Percentiles rank a stretch among this genome's conserved stretches.
phyloP scores from a whole-genome alignment of 202 grass and related monocot genomes.

The Eragrostis tef region DNA sequence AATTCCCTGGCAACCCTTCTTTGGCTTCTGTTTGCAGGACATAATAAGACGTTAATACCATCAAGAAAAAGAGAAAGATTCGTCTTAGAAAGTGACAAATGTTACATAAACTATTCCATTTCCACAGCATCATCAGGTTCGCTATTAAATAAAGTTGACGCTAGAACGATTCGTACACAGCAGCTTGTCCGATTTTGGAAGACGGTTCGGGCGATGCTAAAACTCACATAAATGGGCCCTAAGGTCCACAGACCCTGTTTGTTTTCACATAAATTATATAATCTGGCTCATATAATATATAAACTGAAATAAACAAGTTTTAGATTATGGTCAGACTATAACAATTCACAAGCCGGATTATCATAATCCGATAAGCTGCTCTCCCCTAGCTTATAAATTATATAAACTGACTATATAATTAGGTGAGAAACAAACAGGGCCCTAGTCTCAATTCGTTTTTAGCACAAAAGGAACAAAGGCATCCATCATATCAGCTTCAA shows the following conservation, averaged over 20 bases:
- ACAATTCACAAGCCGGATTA: too few relatives aligned
- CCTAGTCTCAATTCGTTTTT: constrained; percentile 26
- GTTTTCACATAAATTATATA: too few relatives aligned
- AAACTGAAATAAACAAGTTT: too few relatives aligned
- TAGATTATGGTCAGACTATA: too few relatives aligned
- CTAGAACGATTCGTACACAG: constrained; percentile 35
- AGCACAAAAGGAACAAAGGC: background rate
- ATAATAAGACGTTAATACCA: background rate
- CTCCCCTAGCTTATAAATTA: too few relatives aligned
- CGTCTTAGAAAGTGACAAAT: background rate
- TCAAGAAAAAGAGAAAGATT: background rate
- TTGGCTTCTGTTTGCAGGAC: background rate
- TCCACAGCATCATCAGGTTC: background rate
- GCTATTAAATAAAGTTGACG: constrained; percentile 28
- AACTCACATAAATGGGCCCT: background rate
- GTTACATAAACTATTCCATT: background rate
- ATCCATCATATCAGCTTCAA: background rate
- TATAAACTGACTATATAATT: too few relatives aligned
- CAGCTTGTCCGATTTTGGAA: constrained; percentile 3
- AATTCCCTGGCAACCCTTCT: background rate
- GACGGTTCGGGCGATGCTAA: background rate
- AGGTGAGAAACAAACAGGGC: too few relatives aligned
- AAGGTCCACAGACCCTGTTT: constrained; percentile 18
- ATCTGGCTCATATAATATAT: too few relatives aligned
- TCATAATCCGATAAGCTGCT: too few relatives aligned